Evolutionary conservation across 495 filamentous ascomycete species (phyloP).

Genomic region (Daldinia bambusicola): DNA sequence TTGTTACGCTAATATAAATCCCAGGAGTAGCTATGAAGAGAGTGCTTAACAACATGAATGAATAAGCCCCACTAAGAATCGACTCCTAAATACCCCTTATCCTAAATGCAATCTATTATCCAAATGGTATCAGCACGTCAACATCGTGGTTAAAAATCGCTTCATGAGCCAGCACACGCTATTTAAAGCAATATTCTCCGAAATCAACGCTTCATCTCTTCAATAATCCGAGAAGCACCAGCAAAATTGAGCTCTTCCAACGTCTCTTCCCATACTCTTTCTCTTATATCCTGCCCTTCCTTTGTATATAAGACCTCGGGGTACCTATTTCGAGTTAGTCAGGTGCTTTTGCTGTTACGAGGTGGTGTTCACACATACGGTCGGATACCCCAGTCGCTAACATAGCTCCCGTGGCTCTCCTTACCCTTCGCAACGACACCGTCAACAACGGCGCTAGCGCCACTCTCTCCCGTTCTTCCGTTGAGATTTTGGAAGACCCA

Average conservation of each 20-base stretch:
- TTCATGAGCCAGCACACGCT: neutral
- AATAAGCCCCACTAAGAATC: no score
- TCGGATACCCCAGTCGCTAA: constrained; percentile 56
- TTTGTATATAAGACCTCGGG: constrained; percentile 47
- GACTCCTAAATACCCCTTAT: neutral
- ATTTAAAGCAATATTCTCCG: neutral
- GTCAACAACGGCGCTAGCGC: constrained; percentile 55
- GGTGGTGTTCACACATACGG: constrained; percentile 45
- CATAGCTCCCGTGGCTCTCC: constrained; percentile 57
- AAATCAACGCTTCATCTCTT: constrained; percentile 28
- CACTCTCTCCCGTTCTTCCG: constrained; percentile 47
- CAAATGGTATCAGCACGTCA: neutral
- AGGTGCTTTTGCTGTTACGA: neutral
- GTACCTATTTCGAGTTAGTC: constrained; percentile 21
- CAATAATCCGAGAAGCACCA: constrained; percentile 49
- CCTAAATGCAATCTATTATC: neutral
- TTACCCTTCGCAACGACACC: constrained; percentile 53
- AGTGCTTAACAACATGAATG: no score
- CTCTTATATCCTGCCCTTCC: constrained; percentile 50
- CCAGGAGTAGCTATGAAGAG: no score
- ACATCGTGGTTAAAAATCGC: neutral
- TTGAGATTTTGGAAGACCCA: constrained; percentile 39
- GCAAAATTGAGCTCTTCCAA: constrained; percentile 56
- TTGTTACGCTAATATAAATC: no score
- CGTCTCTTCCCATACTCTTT: constrained; percentile 59